Percentiles rank a stretch among this genome's conserved stretches.
Conservation (phyloP, 768 basidiomycete species). For the Auriscalpium orientale region DNA sequence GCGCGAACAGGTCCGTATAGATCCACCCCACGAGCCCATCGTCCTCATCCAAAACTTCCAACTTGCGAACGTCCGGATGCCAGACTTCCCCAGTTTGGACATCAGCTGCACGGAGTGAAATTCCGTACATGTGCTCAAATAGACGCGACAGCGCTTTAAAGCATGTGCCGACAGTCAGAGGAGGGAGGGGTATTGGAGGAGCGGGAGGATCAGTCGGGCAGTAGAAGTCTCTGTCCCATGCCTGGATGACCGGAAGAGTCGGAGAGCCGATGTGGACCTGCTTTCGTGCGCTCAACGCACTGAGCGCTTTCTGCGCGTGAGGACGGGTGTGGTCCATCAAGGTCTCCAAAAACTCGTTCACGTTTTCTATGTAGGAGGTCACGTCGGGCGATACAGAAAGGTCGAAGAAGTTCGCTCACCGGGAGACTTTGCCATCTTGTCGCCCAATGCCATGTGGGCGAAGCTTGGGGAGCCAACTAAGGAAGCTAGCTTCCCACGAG, state of each 20-base stretch:
- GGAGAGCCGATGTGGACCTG: slow-evolving; percentile 58
- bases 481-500: slow-evolving; percentile 74
- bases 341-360: slow-evolving; percentile 76
- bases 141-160: slow-evolving; percentile 88
- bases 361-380: slow-evolving; percentile 54
- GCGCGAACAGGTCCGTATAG: slow-evolving; percentile 85
- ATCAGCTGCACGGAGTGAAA: slow-evolving; percentile 67
- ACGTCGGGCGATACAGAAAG: neutral
- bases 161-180: slow-evolving; percentile 82
- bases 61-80: slow-evolving; percentile 81
- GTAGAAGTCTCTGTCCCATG: slow-evolving; percentile 98
- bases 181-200: slow-evolving; percentile 64
- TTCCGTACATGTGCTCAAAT: slow-evolving; percentile 82
- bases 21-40: slow-evolving; percentile 88
- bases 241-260: slow-evolving; percentile 60
- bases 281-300: slow-evolving; percentile 61
- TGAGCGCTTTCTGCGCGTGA: slow-evolving; percentile 67
- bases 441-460: slow-evolving; percentile 78
- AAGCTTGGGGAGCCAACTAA: slow-evolving; percentile 83
- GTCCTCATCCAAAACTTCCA: slow-evolving; percentile 88
- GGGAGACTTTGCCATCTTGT: slow-evolving; percentile 97
- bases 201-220: slow-evolving; percentile 72
- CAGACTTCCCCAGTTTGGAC: slow-evolving; percentile 77
- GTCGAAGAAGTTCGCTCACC: slow-evolving; percentile 35
- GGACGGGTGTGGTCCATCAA: slow-evolving; percentile 75